Evolutionary conservation across 352 stramenopile genomes (phyloP), one percentile per base, ranked within the genome.

Genomic region (Globisporangium cederbergense): DNA sequence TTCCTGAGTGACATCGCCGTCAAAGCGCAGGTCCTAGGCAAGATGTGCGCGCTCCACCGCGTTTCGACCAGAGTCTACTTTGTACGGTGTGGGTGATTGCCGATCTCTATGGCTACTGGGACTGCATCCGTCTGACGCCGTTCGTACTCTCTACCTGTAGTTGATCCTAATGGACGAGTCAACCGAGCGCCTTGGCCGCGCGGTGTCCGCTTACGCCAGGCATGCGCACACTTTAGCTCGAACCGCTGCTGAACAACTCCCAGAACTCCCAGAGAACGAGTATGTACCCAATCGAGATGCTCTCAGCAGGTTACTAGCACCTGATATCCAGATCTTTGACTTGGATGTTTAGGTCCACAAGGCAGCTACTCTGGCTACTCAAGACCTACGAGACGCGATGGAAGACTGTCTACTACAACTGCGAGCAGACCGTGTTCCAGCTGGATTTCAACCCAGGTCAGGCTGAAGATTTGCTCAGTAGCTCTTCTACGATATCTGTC

Each of bases 391-490:
- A 69, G 11, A 67, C 73, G 36, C 74, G 79, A n/a, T 90, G 81
- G 81, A 71, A 45, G 60, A 72, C 76, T 1, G 65, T 86, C 11
- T 70, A 78, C 53, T 81, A 71, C 45, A 69, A 71, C 25, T 76
- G 71, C 36, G 81, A 90, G 45, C 64, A 77, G 28, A 72, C 60
- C 2, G 60, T 86, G 11, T 85, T 81, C 34, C 78, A 80, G 16
- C 62, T 85, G 4, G 77, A 86, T 60, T 77, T 70, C 20, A 69
- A 85, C 18, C 70, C 75, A 57, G 79, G 81, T 89, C 22, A 54
- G 20, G 8, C 22, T 25, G 22, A 25, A 25, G 22, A 25, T 25
- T 25, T 25, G 22, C 22, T 25, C 22, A 25, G 22, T 25, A 25
- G 22, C 22, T 25, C 22, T 25, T 25, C 22, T 25, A 25, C 22